phyloP scores from a whole-genome alignment of 257 asterid genomes.

The Asclepias syriaca region DNA sequence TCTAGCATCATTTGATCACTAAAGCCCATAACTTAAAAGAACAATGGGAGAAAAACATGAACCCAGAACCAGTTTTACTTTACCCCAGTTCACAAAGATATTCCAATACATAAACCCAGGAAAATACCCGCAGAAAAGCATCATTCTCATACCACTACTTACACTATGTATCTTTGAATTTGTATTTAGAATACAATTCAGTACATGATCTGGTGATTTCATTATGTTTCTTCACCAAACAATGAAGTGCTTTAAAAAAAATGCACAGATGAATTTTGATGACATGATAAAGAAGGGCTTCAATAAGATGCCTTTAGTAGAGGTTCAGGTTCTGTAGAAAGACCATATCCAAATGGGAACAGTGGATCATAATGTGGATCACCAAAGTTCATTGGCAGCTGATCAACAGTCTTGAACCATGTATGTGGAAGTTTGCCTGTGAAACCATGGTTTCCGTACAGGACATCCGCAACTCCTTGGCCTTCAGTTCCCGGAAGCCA shows the following conservation, averaged over 20 bases:
- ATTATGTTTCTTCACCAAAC: not conserved
- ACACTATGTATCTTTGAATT: no score
- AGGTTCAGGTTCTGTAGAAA: constrained; percentile 32
- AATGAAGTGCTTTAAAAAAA: not conserved
- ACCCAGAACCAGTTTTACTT: no score
- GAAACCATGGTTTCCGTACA: constrained; percentile 66
- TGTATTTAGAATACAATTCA: no score
- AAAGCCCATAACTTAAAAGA: no score
- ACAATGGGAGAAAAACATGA: no score
- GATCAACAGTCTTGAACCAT: constrained; percentile 71
- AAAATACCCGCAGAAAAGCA: no score
- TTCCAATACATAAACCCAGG: no score
- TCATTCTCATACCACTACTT: no score
- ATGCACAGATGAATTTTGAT: not conserved
- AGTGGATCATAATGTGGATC: constrained; percentile 74
- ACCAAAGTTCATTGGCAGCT: constrained; percentile 83
- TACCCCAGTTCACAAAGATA: no score
- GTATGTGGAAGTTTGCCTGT: constrained; percentile 79
- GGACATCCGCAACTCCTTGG: constrained; percentile 60
- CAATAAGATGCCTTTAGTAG: not conserved
- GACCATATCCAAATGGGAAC: constrained; percentile 63
- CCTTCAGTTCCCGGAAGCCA: constrained; percentile 94
- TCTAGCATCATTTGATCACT: no score
- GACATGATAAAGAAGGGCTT: not conserved
- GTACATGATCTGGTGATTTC: no score